Percentiles rank a stretch among this genome's conserved stretches.
Conservation (phyloP, 805 yeast genomes). For the Metschnikowia cerradonensis region DNA sequence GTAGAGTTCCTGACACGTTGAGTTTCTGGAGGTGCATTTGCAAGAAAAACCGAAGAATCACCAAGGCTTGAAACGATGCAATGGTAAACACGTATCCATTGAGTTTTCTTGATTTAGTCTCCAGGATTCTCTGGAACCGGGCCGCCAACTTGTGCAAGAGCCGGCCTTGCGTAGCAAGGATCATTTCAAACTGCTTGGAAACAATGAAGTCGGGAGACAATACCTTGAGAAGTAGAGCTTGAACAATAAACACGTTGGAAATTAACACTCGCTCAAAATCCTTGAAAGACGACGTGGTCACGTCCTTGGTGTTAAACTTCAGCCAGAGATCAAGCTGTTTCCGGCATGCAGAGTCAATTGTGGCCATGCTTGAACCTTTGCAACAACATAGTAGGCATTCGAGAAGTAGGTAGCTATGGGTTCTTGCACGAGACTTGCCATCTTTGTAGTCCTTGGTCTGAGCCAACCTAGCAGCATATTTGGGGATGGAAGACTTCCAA, state of each 20-base stretch:
- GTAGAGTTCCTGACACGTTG: constrained; percentile 5
- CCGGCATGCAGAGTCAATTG: constrained; percentile 7
- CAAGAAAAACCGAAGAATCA: constrained; percentile 13
- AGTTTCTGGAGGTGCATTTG: constrained; percentile 5
- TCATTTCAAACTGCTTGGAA: constrained; percentile 8
- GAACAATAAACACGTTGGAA: constrained; percentile 28
- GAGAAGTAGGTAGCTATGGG: constrained; percentile 20
- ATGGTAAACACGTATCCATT: constrained; percentile 8
- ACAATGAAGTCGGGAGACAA: constrained; percentile 10
- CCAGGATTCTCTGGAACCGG: constrained; percentile 16
- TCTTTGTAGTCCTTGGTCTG: constrained; percentile 9
- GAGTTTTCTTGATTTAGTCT: constrained; percentile 11
- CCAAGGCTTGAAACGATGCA: constrained; percentile 15
- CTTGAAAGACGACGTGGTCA: constrained; percentile 12
- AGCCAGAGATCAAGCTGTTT: constrained; percentile 27
- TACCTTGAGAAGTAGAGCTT: constrained; percentile 18
- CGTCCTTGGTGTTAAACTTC: constrained; percentile 10
- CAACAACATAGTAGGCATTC: constrained; percentile 30
- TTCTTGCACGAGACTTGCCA: constrained; percentile 5
- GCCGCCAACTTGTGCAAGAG: constrained; percentile 27
- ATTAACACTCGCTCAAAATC: constrained; percentile 29
- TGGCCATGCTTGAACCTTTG: constrained; percentile 11
- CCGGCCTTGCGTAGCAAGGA: constrained; percentile 31
- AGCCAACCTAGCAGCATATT: constrained; percentile 24
- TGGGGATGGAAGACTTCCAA: constrained; percentile 37